Evolutionary conservation across 805 yeast species (phyloP).

Genomic region (Cyberlindnera maritima): DNA sequence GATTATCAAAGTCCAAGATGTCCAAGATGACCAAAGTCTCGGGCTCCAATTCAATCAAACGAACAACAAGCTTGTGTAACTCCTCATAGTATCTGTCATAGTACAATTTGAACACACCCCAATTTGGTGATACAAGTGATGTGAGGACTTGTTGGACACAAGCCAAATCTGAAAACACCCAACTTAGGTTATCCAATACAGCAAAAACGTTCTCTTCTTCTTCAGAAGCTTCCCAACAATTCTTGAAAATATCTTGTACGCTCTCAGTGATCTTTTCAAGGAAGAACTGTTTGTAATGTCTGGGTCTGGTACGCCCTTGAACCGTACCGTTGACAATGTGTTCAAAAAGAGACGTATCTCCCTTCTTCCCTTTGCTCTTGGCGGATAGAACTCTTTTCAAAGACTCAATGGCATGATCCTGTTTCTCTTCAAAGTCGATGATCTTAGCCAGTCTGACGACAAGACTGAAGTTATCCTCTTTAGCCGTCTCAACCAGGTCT

Average conservation of each 20-base stretch:
- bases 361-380: slow-evolving; percentile 29
- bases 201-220: slow-evolving; percentile 43
- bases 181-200: slow-evolving; percentile 68
- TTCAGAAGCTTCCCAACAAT: slow-evolving; percentile 55
- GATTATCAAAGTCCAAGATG: slow-evolving; percentile 75
- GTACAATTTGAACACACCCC: slow-evolving; percentile 68
- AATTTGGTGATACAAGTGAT: slow-evolving; percentile 62
- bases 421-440: slow-evolving; percentile 74
- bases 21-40: slow-evolving; percentile 72
- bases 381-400: slow-evolving; percentile 29
- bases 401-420: slow-evolving; percentile 58
- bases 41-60: slow-evolving; percentile 67
- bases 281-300: slow-evolving; percentile 65
- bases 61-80: slow-evolving; percentile 60
- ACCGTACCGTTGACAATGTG: slow-evolving; percentile 41
- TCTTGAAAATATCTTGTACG: slow-evolving; percentile 63
- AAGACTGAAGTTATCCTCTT: slow-evolving; percentile 63
- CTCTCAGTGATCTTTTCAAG: slow-evolving; percentile 55
- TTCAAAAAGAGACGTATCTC: slow-evolving; percentile 21
- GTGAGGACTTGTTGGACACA: slow-evolving; percentile 59
- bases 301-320: slow-evolving; percentile 41
- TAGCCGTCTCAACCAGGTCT: slow-evolving; percentile 68
- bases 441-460: slow-evolving; percentile 73
- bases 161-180: slow-evolving; percentile 79
- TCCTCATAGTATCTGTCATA: slow-evolving; percentile 66